These are phyloP conservation scores for Tetraselmis striata DNA, from an alignment of 139 green algal species.

Conservation along the genomic window DNA sequence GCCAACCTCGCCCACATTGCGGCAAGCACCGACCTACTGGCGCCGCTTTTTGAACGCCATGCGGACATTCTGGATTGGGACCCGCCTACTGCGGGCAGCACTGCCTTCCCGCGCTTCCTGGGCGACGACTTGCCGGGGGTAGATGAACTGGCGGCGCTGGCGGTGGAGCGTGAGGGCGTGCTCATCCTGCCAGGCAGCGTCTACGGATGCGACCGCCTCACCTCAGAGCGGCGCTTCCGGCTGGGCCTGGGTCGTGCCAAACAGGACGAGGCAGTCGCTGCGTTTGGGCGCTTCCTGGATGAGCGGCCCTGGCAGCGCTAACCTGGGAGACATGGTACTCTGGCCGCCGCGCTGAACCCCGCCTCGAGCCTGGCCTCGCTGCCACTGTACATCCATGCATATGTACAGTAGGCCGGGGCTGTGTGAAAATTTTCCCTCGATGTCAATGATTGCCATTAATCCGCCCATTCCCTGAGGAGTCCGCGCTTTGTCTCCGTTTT, in stretches of 20 bases:
- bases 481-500: no score
- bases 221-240: slow-evolving; percentile 34
- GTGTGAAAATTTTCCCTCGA: no score
- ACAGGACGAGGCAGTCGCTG: neutral
- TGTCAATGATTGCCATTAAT: no score
- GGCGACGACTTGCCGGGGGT: slow-evolving; percentile 26
- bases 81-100: slow-evolving; percentile 31
- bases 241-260: slow-evolving; percentile 51
- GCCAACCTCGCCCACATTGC: slow-evolving; percentile 34
- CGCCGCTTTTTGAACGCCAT: slow-evolving; percentile 31
- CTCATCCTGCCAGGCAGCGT: slow-evolving; percentile 62
- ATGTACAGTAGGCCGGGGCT: no score
- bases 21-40: slow-evolving; percentile 32
- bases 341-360: no score
- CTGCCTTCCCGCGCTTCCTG: slow-evolving; percentile 39
- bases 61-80: slow-evolving; percentile 40
- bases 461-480: no score
- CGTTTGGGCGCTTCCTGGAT: slow-evolving; percentile 35
- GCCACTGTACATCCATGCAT: no score
- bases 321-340: no score
- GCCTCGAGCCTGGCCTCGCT: no score
- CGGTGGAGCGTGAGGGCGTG: slow-evolving; percentile 49
- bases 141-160: slow-evolving; percentile 37
- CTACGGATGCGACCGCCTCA: slow-evolving; percentile 40
- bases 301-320: neutral